phyloP scores from a whole-genome alignment of 169 alveolate genomes.

The Condylostoma magnum region DNA sequence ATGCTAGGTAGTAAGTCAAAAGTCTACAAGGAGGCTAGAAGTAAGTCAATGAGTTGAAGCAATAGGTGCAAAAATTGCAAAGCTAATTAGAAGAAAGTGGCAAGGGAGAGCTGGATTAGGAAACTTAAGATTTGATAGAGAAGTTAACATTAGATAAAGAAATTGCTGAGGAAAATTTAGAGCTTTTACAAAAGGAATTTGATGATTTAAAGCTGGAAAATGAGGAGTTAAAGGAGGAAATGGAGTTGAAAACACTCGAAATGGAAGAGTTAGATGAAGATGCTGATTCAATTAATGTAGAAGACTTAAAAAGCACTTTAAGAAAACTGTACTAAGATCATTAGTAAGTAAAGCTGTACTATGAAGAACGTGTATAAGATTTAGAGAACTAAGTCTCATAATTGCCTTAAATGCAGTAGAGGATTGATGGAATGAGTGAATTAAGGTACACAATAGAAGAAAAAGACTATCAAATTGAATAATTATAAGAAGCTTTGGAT shows the following conservation, averaged over 20 bases:
- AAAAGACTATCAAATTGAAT: background rate
- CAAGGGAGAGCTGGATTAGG: too few species aligned
- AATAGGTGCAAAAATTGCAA: too few species aligned
- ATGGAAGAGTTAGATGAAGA: constrained; percentile 8
- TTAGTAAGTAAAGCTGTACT: background rate
- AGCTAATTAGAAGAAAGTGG: too few species aligned
- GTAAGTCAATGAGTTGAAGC: too few species aligned
- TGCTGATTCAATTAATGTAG: background rate
- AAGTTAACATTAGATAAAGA: constrained; percentile 30
- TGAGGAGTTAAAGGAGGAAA: constrained; percentile 11
- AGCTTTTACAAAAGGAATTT: constrained; percentile 10
- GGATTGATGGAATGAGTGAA: background rate
- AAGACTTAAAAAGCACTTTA: constrained; percentile 7
- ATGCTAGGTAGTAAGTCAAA: too few species aligned
- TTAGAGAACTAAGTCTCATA: constrained; percentile 19
- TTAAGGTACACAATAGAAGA: background rate
- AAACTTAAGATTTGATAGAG: constrained; percentile 24
- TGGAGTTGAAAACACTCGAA: constrained; percentile 12
- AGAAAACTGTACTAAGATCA: constrained; percentile 8
- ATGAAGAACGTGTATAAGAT: constrained; percentile 10
- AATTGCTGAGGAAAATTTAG: constrained; percentile 23
- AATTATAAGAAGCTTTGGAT: constrained; percentile 27
- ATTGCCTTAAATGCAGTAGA: constrained; percentile 1
- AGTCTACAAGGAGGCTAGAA: too few species aligned
- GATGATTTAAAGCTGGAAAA: background rate